Evolutionary conservation across 1,284 basidiomycete species (phyloP), one percentile per base, ranked within the genome.

Genomic region (Coniferiporia weirii): DNA sequence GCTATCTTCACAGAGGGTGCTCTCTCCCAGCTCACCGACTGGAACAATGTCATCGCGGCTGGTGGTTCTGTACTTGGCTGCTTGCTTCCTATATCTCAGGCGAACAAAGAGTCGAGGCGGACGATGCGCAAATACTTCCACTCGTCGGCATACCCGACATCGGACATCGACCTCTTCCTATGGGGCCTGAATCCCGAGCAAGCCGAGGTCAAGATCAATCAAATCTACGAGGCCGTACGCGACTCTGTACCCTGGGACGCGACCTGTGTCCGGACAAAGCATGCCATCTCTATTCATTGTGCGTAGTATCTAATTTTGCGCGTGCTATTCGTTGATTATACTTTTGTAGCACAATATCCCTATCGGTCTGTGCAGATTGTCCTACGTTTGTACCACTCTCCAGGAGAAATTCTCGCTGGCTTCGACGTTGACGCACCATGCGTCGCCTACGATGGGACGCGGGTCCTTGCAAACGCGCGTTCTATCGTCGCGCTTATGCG

Each of bases 171-270:
- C 67, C 68, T 85, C 9, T 85, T 84, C 65, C 68, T 85, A 47
- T 84, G 79, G 72, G 83, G 81, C 1, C 65, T 84, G 67, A 78
- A 75, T 12, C 70, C 77, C 17, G 79, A 78, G 60, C 73, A 83
- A 77, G 83, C 82, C 0, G 82, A 84, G 64, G 73, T 67, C 51
- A 84, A 84, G 73, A 82, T 83, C 63, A 70, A 75, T 45, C 63
- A 70, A 19, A 83, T 85, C 38, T 84, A 80, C 64, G 79, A 83
- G 64, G 82, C 82, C 4, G 80, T 85, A 15, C 72, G 81, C 27
- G 80, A 84, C 65, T 81, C 81, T 2, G 77, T 84, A 22, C 82
- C 82, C 22, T 84, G 82, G 82, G 83, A 83, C 65, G 80, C 82
- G 10, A 84, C 81, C 17, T 84, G 82, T 59, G 77, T 84, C 58